Evolutionary conservation across 768 basidiomycete species (phyloP).

Genomic region (Cystofilobasidium ferigula): DNA sequence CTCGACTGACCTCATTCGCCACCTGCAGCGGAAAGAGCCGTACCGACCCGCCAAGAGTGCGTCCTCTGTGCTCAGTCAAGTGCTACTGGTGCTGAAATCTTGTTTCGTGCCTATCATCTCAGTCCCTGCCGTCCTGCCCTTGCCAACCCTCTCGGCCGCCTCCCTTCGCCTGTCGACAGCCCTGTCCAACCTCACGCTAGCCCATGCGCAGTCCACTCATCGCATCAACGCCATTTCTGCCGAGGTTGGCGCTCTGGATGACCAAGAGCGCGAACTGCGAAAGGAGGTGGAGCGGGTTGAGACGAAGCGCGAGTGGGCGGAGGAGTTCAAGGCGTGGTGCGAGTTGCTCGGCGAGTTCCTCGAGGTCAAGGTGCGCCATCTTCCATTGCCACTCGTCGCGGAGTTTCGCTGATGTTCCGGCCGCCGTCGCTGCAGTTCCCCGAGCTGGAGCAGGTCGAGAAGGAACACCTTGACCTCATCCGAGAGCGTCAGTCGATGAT

Average conservation of each 20-base stretch:
- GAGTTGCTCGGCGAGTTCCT: constrained; percentile 74
- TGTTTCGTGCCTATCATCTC: neutral
- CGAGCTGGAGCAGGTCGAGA: constrained; percentile 62
- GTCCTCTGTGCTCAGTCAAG: neutral
- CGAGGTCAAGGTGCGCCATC: constrained; percentile 61
- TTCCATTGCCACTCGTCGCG: neutral
- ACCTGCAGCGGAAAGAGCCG: constrained; percentile 41
- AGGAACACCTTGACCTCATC: constrained; percentile 59
- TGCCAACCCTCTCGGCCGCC: constrained; percentile 56
- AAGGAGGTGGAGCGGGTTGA: constrained; percentile 64
- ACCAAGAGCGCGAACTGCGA: constrained; percentile 60
- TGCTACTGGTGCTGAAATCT: neutral
- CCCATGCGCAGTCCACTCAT: constrained; percentile 54
- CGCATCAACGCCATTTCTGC: constrained; percentile 50
- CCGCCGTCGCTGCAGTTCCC: constrained; percentile 53
- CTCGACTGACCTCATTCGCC: neutral
- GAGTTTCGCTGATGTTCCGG: too few relatives aligned
- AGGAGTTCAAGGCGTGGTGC: constrained; percentile 63
- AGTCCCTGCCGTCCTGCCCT: constrained; percentile 58
- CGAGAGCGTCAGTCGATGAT: constrained; percentile 65
- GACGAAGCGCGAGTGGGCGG: constrained; percentile 70
- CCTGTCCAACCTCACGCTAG: constrained; percentile 52
- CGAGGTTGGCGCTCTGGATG: constrained; percentile 55
- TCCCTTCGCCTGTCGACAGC: constrained; percentile 53
- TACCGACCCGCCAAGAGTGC: constrained; percentile 67